A percentile compares a stretch with the other conserved stretches of the same genome.
Conservation (phyloP, 495 filamentous ascomycete genomes). For the Talaromyces ruber region DNA sequence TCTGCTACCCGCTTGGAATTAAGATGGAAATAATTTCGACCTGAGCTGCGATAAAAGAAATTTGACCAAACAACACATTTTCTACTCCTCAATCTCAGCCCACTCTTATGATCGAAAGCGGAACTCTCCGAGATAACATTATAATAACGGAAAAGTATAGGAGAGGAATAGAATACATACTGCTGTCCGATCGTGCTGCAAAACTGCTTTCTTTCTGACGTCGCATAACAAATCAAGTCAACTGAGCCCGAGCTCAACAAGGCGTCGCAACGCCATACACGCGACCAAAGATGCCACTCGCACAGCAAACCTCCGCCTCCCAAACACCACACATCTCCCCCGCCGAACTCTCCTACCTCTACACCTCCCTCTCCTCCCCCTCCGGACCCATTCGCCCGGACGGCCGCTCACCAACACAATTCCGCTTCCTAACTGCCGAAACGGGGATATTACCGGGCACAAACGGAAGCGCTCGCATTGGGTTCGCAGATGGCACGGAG, state of each 20-base stretch:
- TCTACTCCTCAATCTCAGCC: background rate
- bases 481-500: slow-evolving; percentile 91
- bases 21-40: background rate
- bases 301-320: slow-evolving; percentile 38
- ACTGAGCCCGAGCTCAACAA: background rate
- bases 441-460: slow-evolving; percentile 78
- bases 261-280: background rate
- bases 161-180: background rate
- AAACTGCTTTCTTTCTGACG: background rate
- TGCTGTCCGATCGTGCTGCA: background rate
- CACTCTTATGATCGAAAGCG: background rate
- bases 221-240: background rate
- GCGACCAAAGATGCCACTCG: slow-evolving; percentile 20
- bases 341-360: slow-evolving; percentile 92
- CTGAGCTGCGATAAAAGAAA: background rate
- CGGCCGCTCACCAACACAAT: slow-evolving; percentile 71
- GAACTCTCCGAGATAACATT: no score
- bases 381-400: slow-evolving; percentile 84
- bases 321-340: slow-evolving; percentile 68
- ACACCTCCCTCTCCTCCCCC: slow-evolving; percentile 69
- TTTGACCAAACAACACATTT: background rate
- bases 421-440: slow-evolving; percentile 85
- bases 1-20: background rate
- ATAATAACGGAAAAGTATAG: background rate
- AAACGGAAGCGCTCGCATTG: slow-evolving; percentile 87